A percentile compares a stretch with the other conserved stretches of the same genome.
phyloP scores from a whole-genome alignment of 2,329 filamentous ascomycete genomes.

The Simplicillium aogashimaense region DNA sequence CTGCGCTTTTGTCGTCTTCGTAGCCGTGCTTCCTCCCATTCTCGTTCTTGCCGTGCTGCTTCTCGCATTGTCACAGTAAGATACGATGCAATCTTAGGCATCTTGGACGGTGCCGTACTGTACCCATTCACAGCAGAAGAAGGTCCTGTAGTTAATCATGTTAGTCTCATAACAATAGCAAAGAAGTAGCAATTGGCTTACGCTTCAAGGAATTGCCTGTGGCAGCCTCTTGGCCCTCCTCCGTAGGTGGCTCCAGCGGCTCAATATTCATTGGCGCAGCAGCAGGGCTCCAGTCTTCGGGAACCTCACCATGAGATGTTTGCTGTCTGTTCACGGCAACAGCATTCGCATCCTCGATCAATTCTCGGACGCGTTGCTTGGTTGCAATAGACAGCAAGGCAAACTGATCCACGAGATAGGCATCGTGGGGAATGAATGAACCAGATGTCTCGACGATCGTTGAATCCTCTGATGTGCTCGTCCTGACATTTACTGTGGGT shows the following conservation, averaged over 20 bases:
- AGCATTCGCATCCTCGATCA: slow-evolving; percentile 68
- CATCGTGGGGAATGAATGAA: slow-evolving; percentile 64
- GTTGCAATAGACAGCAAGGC: slow-evolving; percentile 74
- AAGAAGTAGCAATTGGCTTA: slow-evolving; percentile 24
- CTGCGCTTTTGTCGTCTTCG: slow-evolving; percentile 56
- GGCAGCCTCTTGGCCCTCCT: too few species aligned
- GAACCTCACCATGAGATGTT: slow-evolving; percentile 70
- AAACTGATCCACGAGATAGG: slow-evolving; percentile 71
- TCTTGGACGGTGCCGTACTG: slow-evolving; percentile 34
- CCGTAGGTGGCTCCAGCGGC: slow-evolving; percentile 17
- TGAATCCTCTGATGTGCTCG: slow-evolving; percentile 50
- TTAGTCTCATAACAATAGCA: background rate
- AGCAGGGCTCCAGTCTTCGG: slow-evolving; percentile 64
- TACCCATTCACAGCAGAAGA: slow-evolving; percentile 21
- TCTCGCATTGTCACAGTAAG: slow-evolving; percentile 46
- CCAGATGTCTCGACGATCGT: slow-evolving; percentile 53
- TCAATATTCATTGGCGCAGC: slow-evolving; percentile 44
- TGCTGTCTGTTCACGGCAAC: slow-evolving; percentile 63
- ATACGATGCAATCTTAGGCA: slow-evolving; percentile 39
- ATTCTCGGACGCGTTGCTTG: slow-evolving; percentile 64
- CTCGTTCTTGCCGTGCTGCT: slow-evolving; percentile 55
- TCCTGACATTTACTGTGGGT: slow-evolving; percentile 43
- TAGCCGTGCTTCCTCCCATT: slow-evolving; percentile 62
- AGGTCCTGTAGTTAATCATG: slow-evolving; percentile 21
- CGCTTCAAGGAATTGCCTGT: slow-evolving; percentile 46